Evolutionary conservation across 1,139 yeast species (phyloP), one percentile per base, ranked within the genome.

Genomic region (Sugiyamaella neomexicana): DNA sequence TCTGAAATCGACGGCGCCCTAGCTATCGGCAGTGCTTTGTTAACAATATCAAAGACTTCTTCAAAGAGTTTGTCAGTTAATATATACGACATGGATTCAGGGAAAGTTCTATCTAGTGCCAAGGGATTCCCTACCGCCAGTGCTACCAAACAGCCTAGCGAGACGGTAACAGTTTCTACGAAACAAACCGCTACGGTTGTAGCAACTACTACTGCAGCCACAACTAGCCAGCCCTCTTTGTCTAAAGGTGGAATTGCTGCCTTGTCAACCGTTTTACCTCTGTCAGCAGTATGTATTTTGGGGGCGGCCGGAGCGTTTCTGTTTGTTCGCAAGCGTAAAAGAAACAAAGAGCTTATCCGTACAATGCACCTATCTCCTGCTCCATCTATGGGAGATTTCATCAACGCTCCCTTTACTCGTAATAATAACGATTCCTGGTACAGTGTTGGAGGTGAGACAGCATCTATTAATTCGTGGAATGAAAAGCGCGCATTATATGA

Each of bases 21-120:
- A 2, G 65, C 72, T 0, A 60, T 78, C 29, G 75, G 74, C 52
- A 71, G 70, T 46, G 72, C 79, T 0, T 60, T 78, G 31, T 59
- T 76, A 2, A 69, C 75, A 8, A 60, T 75, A 5, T 39, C 52
- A 2, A 39, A 38, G 15, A 16, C 41, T 4, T 45, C 56, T 2
- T 40, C 50, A n/a, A 34, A 41, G 8, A 29, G 29, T n/a, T 27
- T 40, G 23, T 16, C 54, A 10, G 54, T 42, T 5, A 34, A 42
- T 8, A 53, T 53, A 29, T 53, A 31, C 25, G 42, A 53, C 27
- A 36, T 54, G 34, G 40, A 38, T 23, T 31, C 37, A 2, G 56
- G 56, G 4, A 27, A 38, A 10, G 17, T 36, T 2, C 20, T 49
- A n/a, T 34, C 25, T 10, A 37, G 40, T 27, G 56, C 56, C 1